Evolutionary conservation across 208 protist species (phyloP).

Genomic region (Acanthamoeba lenticulata): DNA sequence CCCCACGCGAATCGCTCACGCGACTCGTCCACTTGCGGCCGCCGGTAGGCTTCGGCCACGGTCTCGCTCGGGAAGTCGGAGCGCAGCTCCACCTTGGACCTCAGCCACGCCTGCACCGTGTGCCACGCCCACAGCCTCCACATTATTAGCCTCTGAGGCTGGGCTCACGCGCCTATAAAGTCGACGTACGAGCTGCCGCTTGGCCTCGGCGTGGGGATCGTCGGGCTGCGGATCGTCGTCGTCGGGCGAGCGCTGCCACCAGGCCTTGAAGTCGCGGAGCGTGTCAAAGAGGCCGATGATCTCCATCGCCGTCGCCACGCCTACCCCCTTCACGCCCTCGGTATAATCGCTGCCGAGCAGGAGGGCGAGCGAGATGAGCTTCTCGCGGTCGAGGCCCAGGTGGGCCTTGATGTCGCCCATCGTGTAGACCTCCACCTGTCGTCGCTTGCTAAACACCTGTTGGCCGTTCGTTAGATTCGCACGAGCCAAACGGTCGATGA

Average conservation of each 20-base stretch:
- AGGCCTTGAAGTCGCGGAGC: background rate
- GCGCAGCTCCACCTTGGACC: background rate
- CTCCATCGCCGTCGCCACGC: constrained; percentile 14
- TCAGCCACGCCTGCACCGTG: background rate
- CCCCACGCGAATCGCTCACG: constrained; percentile 34
- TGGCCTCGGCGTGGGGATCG: background rate
- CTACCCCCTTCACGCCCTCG: background rate
- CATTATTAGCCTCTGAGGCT: background rate
- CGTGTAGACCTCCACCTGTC: constrained; percentile 71
- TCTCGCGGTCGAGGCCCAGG: constrained; percentile 70
- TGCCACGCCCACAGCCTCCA: background rate
- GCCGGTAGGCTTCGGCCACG: constrained; percentile 1
- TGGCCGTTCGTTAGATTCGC: background rate
- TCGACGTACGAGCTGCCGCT: background rate
- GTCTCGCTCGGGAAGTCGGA: background rate
- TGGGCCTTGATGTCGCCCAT: constrained; percentile 57
- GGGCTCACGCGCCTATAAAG: background rate
- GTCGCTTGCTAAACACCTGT: constrained; percentile 68
- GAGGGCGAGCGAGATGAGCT: constrained; percentile 75
- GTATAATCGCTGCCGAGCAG: constrained; percentile 80
- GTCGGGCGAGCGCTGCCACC: background rate
- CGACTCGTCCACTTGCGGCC: constrained; percentile 45
- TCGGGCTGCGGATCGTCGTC: background rate
- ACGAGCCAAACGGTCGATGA: too few species aligned
- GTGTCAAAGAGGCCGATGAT: constrained; percentile 22